Base-by-base conservation (phyloP, 352 stramenopile species). In the Globisporangium cederbergense region DNA sequence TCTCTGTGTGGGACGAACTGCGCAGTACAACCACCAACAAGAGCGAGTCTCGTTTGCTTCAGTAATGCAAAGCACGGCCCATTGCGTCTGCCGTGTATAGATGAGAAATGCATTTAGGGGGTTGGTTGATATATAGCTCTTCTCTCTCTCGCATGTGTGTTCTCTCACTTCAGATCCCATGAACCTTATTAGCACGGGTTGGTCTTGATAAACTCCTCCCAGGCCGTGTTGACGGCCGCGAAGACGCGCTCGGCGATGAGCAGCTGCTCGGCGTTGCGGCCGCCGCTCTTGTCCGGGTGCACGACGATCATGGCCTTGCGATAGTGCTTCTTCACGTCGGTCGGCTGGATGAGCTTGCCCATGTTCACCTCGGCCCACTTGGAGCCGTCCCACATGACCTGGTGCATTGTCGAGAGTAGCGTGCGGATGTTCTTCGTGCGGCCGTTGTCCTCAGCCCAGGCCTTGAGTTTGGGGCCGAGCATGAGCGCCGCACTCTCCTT, bases 241-340 rank as follows among this genome's bases (percentile, higher is more conserved):
- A 97, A 97, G 32, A 97, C 86, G 64, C 90, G 84, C 70, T 97
- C 90, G 30, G 91, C 89, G 42, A 97, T 95, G 42, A 97, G 77
- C 57, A 96, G 72, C 42, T 97, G 86, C 66, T 97, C 89, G 46
- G 90, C 77, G 18, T 83, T 93, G 59, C 87, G 84, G 16, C 90
- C 88, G 34, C 81, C 81, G 56, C 83, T 83, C 71, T 97, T 97
- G 77, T 97, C 91, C 10, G 90, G 88, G 62, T 97, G 91, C 50
- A 97, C 91, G 34, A 97, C 85, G 60, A 97, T 91, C 89, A 97
- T 97, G 38, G 91, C 88, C 68, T 94, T 93, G 52, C 89, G 86
- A 71, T 97, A 97, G 65, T 91, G 67, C 70, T 94, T 90, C 74
- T 97, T 97, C n/a, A 97, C 85, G 62, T 95, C 87, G 49, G 82